Evolutionary conservation across 129 eudicot species (phyloP).

Genomic region (Chrysanthemum makinoi): DNA sequence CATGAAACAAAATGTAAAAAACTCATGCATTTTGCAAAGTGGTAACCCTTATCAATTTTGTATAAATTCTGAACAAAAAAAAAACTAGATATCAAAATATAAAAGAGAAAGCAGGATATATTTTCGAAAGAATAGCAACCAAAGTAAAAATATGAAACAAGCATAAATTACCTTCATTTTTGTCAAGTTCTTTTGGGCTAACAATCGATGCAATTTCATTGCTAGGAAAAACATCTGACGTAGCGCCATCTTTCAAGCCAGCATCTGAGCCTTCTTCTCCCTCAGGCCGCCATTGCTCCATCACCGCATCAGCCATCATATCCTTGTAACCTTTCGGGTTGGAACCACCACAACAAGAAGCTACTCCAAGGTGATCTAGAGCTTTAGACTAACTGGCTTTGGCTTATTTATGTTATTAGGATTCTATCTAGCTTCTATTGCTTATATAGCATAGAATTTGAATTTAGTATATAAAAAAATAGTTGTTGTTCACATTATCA

Average conservation of each 20-base stretch:
- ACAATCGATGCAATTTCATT: not conserved
- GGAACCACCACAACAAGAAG: conserved; percentile 6
- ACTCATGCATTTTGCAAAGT: no score
- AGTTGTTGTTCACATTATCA: conserved; percentile 22
- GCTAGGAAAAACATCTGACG: no score
- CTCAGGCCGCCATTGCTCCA: conserved; percentile 12
- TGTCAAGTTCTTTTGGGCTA: not conserved
- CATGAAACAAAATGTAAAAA: not conserved
- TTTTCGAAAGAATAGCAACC: not conserved
- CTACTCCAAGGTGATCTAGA: not conserved
- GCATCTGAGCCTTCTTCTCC: not conserved
- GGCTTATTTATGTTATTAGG: not conserved
- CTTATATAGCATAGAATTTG: conserved; percentile 24
- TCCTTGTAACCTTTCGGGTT: not conserved
- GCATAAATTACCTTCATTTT: conserved; percentile 15
- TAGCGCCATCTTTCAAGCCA: conserved; percentile 8
- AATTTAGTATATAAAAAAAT: conserved; percentile 5
- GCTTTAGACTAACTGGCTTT: conserved; percentile 4
- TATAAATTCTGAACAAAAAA: no score
- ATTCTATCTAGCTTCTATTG: not conserved
- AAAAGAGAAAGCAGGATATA: no score
- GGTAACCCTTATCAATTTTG: no score
- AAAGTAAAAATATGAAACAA: not conserved
- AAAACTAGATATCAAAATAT: not conserved
- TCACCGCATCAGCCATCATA: conserved; percentile 14